Base-by-base conservation (phyloP, 1,139 yeast species). In the Sugiyamaella pinicola region DNA sequence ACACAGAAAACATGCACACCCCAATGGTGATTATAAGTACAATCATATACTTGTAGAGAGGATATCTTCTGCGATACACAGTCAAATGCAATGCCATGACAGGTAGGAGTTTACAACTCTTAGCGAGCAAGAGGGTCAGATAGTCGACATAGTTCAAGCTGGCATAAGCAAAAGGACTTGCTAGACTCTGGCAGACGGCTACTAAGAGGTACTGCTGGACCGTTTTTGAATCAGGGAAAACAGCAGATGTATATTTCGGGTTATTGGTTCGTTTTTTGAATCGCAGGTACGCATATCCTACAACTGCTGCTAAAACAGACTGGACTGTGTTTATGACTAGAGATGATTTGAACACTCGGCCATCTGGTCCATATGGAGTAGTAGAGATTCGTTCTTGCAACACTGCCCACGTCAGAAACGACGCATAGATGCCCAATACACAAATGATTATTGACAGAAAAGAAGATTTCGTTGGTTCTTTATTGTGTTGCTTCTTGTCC, bases 51-150 rank as follows among this genome's bases (percentile, higher is more conserved):
- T 93, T 95, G 71, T 84, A 83, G 6, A 72, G 53, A 0, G 96
- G 93, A 68, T 88, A 93, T 53, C 72, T 74, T 5, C 88, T 82
- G 38, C 85, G 77, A 70, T 90, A 93, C 21, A 87, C 66, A n/a
- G 83, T 62, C 57, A 85, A 72, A 64, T 90, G 97, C 2, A 93
- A 85, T 33, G 87, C 69, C 86, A 93, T 84, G 21, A 91, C 96
- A 0, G 99, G 99, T 31, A 93, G 82, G 67, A 93, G 77, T 65
- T 93, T 93, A 68, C 99, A 93, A 49, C 96, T 86, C 68, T 93
- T 93, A 37, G 97, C 96, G 57, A 93, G 77, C 60, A 93, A 78
- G 62, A 82, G 85, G 0, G 95, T 86, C 65, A 93, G 75, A 66
- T 88, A 93, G 67, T 89, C 96, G 42, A 93, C 95, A 66, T 93